Evolutionary conservation across 2,329 filamentous ascomycete genomes (phyloP), one percentile per base, ranked within the genome.

Genomic region (Talaromyces sp.): DNA sequence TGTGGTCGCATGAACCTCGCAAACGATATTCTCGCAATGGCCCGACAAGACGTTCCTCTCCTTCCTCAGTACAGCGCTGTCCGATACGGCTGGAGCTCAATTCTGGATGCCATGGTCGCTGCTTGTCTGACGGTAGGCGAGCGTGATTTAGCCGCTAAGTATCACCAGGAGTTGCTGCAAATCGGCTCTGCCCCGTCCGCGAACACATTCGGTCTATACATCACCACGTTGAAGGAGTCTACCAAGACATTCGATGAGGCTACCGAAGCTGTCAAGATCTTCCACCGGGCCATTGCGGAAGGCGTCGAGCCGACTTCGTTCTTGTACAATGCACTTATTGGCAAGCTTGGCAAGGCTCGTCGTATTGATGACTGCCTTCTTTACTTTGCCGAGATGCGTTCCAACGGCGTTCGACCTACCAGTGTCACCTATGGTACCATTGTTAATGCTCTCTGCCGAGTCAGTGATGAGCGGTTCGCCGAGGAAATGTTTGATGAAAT

Each of bases 401-500:
- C 88, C 65, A 87, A 96, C 58, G 91, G 92, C 64, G 94, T 99
- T 74, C 93, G 94, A 72, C 95, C 95, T 1, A 99, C 95, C 0
- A 97, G 93, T 58, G 95, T 99, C 65, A 99, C 95, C 0, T 99
- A 99, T 73, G 95, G 95, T 68, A 99, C 95, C 13, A 93, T 99
- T 72, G 94, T 99, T 80, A 99, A 99, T 72, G 95, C 95, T 27
- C 86, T 99, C 15, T 97, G 93, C 84, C 91, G 95, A 72, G 95
- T 98, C 64, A 97, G 93, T 70, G 95, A 99, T 72, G 94, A 98
- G 81, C 96, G 94, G 75, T 97, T 97, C 76, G 95, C 95, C 31
- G 95, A 97, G 75, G 93, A 98, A 79, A 88, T 98, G 72, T 99
- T 99, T 75, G 93, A 98, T 75, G 95, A 99, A 82, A 99, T 99